Conservation (phyloP, 352 stramenopile genomes). For the Globisporangium nagaii region DNA sequence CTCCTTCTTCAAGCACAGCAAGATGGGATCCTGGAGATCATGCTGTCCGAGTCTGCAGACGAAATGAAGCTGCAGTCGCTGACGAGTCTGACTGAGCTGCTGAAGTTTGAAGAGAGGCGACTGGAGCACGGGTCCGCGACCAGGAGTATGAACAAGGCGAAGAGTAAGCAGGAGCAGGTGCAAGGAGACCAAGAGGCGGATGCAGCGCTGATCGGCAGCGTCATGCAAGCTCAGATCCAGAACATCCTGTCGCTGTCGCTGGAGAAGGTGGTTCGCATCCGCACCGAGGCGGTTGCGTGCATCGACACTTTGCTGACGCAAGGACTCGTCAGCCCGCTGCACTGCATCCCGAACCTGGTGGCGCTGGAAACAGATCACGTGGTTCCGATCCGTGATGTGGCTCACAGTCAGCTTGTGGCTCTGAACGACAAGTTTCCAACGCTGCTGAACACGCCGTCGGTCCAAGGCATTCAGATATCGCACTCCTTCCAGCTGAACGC, state of each 20-base stretch:
- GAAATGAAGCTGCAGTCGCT: constrained; percentile 68
- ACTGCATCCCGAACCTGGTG: constrained; percentile 78
- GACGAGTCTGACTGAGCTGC: constrained; percentile 66
- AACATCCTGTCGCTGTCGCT: constrained; percentile 56
- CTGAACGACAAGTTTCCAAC: constrained; percentile 56
- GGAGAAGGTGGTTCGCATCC: constrained; percentile 52
- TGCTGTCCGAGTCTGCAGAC: constrained; percentile 30
- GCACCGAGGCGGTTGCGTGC: constrained; percentile 62
- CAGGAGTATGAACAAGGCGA: constrained; percentile 40
- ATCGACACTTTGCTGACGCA: constrained; percentile 65
- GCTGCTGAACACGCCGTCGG: constrained; percentile 40
- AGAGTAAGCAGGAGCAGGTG: constrained; percentile 70
- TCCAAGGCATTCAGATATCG: constrained; percentile 60
- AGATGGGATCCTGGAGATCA: constrained; percentile 47
- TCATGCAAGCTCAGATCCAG: constrained; percentile 80
- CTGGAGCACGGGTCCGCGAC: constrained; percentile 43
- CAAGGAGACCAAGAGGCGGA: constrained; percentile 85
- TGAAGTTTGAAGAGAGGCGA: constrained; percentile 65
- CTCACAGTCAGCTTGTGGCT: constrained; percentile 56
- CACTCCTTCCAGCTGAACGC: constrained; percentile 61
- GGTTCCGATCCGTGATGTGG: constrained; percentile 52
- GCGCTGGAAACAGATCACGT: constrained; percentile 74
- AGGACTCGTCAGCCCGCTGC: constrained; percentile 69
- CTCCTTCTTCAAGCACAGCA: constrained; percentile 72
- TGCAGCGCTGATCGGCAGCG: constrained; percentile 75